Evolutionary conservation across 768 basidiomycete genomes (phyloP).

Genomic region (Lactarius indigo): DNA sequence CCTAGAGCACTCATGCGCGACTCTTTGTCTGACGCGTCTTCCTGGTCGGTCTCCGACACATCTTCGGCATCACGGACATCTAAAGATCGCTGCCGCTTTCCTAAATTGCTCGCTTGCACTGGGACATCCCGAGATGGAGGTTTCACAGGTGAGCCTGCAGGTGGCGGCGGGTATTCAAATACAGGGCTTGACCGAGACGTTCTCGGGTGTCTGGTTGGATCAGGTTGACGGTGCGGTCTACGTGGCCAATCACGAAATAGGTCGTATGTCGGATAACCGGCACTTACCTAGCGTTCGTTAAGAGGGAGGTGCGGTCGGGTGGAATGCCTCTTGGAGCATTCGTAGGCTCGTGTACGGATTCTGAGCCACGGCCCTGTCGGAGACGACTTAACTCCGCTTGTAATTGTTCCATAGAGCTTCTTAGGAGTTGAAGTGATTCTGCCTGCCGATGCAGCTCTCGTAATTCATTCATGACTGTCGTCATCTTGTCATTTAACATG

Average conservation of each 20-base stretch:
- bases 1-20: conserved; percentile 36
- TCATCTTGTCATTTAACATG: conserved; percentile 18
- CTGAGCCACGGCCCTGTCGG: conserved; percentile 8
- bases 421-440: conserved; percentile 22
- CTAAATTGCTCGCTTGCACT: conserved; percentile 45
- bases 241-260: background rate
- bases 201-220: conserved; percentile 9
- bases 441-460: conserved; percentile 20
- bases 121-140: conserved; percentile 34
- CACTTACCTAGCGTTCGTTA: conserved; percentile 15
- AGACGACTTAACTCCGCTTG: conserved; percentile 22
- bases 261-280: background rate
- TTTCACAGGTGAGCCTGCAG: conserved; percentile 22
- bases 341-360: conserved; percentile 17
- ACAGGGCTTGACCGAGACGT: conserved; percentile 17
- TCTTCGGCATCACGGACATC: conserved; percentile 42
- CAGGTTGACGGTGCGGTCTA: conserved; percentile 7
- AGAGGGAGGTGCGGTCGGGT: conserved; percentile 9
- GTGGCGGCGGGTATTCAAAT: conserved; percentile 26
- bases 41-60: conserved; percentile 42
- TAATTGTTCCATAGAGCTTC: conserved; percentile 19
- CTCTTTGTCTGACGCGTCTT: conserved; percentile 37
- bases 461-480: conserved; percentile 19
- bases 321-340: conserved; percentile 12
- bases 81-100: conserved; percentile 63